These are phyloP conservation scores for Zelopaecilomyces penicillatus DNA, from an alignment of 2,329 filamentous ascomycete species.

Conservation along the genomic window DNA sequence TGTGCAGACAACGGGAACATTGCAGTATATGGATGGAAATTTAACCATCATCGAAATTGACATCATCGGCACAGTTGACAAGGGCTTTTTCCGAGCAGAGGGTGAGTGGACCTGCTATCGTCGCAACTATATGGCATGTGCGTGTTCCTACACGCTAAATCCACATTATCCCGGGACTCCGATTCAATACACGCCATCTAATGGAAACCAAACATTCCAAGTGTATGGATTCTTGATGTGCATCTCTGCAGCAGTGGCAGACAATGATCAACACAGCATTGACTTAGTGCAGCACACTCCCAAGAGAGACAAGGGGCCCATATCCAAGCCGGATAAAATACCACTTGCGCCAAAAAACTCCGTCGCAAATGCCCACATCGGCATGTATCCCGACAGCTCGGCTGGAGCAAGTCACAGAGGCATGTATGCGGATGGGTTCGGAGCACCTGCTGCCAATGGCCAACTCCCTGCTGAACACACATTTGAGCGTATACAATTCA, in stretches of 20 bases:
- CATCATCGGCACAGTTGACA: slow-evolving; percentile 75
- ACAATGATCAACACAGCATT: slow-evolving; percentile 64
- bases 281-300: slow-evolving; percentile 86
- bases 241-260: slow-evolving; percentile 75
- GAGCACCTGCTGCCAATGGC: slow-evolving; percentile 17
- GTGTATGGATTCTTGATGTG: slow-evolving; percentile 74
- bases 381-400: slow-evolving; percentile 34
- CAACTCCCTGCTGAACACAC: slow-evolving; percentile 46
- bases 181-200: slow-evolving; percentile 42
- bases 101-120: slow-evolving; percentile 88
- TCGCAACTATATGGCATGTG: slow-evolving; percentile 83
- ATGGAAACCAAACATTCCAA: slow-evolving; percentile 48
- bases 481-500: slow-evolving; percentile 91
- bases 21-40: slow-evolving; percentile 48
- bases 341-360: slow-evolving; percentile 59
- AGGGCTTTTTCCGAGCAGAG: slow-evolving; percentile 77
- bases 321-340: slow-evolving; percentile 61
- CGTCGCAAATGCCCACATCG: slow-evolving; percentile 41
- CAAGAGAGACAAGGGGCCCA: slow-evolving; percentile 82
- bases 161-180: slow-evolving; percentile 43
- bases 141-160: slow-evolving; percentile 65
- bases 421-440: slow-evolving; percentile 37
- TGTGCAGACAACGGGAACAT: slow-evolving; percentile 47
- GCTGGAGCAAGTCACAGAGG: slow-evolving; percentile 16
- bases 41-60: slow-evolving; percentile 54